These are phyloP conservation scores for Rhizoclosmatium sp. DNA, from an alignment of 192 early-diverging fungal species.

Conservation along the genomic window DNA sequence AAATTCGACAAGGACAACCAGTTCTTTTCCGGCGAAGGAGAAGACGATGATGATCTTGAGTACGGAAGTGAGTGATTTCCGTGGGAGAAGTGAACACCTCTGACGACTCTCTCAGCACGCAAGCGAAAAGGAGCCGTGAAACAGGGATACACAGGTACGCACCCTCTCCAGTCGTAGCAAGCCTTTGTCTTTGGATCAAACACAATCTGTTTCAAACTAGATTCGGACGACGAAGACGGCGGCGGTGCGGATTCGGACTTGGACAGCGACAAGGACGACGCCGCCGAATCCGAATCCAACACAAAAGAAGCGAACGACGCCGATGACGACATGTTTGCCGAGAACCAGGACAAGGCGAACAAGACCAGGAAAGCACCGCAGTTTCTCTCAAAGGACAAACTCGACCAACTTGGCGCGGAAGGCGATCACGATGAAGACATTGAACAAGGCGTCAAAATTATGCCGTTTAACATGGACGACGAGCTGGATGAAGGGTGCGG, in stretches of 20 bases:
- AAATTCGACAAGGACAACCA: neutral
- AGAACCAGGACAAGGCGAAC: constrained; percentile 3
- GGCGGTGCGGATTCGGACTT: constrained; percentile 43
- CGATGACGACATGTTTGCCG: constrained; percentile 57
- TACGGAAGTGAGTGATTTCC: neutral
- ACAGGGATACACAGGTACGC: constrained; percentile 10
- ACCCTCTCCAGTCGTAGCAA: too few species aligned
- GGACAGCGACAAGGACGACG: constrained; percentile 44
- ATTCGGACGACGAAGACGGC: constrained; percentile 44
- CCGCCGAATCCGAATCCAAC: constrained; percentile 25
- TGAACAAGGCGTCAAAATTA: constrained; percentile 51
- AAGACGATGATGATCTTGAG: constrained; percentile 25
- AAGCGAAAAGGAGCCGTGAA: constrained; percentile 11
- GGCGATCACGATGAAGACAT: constrained; percentile 38
- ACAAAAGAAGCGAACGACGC: constrained; percentile 10
- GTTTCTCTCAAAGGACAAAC: constrained; percentile 33
- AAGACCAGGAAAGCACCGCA: constrained; percentile 26
- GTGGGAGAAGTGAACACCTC: neutral
- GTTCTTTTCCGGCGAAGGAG: neutral
- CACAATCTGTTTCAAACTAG: constrained; percentile 35
- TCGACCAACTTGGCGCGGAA: constrained; percentile 39
- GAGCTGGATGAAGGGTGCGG: constrained; percentile 59
- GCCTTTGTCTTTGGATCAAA: too few species aligned
- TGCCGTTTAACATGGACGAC: constrained; percentile 67
- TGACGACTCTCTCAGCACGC: neutral